These are phyloP conservation scores for Vitis riparia DNA, from an alignment of 164 flowering plant species.

Conservation along the genomic window DNA sequence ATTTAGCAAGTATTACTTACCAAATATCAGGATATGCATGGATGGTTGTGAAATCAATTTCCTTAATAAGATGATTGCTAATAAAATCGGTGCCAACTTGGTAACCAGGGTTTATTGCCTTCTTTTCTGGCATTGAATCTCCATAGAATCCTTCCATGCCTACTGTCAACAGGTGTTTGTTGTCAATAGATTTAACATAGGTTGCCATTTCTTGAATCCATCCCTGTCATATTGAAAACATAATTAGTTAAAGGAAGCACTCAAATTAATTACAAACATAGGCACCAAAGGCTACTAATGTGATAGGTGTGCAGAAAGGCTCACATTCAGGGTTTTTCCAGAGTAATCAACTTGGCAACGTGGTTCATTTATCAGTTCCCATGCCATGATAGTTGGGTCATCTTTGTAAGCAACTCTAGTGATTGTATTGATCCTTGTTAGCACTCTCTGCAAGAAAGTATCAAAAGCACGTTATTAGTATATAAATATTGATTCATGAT, in stretches of 20 bases:
- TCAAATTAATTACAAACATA: too few relatives aligned
- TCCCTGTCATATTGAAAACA: slow-evolving; percentile 13
- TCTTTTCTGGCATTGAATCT: slow-evolving; percentile 32
- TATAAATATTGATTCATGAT: background rate
- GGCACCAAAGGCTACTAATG: too few relatives aligned
- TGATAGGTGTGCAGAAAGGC: too few relatives aligned
- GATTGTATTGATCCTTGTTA: slow-evolving; percentile 41
- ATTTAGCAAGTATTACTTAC: slow-evolving; percentile 16
- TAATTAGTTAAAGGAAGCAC: too few relatives aligned
- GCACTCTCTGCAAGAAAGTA: slow-evolving; percentile 25
- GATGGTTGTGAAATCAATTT: slow-evolving; percentile 43
- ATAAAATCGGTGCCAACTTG: slow-evolving; percentile 54
- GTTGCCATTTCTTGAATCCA: slow-evolving; percentile 59
- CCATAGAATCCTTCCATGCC: slow-evolving; percentile 64
- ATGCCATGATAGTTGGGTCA: slow-evolving; percentile 52
- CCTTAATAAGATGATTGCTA: slow-evolving; percentile 28
- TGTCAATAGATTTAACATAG: slow-evolving; percentile 45
- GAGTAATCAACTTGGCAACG: slow-evolving; percentile 46
- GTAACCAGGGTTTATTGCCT: slow-evolving; percentile 38
- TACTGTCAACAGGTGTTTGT: slow-evolving; percentile 33
- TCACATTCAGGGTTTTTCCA: slow-evolving; percentile 40
- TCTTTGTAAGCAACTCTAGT: slow-evolving; percentile 36
- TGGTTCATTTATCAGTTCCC: slow-evolving; percentile 59
- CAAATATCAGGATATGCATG: slow-evolving; percentile 47
- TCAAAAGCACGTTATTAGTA: background rate